A percentile compares a stretch with the other conserved stretches of the same genome.
Evolutionary conservation across 2,329 filamentous ascomycete genomes (phyloP).

Genomic region (Hypoxylon sp.): DNA sequence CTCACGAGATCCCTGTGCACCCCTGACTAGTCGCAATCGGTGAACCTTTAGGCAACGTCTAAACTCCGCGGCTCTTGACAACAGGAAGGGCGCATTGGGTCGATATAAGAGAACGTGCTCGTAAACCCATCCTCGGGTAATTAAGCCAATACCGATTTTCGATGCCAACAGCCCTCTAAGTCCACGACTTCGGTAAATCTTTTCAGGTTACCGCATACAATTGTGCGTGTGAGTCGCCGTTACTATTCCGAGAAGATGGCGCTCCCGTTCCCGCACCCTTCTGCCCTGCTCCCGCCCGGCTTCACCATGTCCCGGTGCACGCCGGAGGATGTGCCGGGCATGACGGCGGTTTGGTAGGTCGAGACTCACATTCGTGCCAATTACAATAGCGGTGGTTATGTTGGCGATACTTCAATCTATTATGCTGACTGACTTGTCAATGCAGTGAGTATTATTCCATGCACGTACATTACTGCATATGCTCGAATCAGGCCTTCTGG

Average conservation of each 20-base stretch:
- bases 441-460: constrained; percentile 15
- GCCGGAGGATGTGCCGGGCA: constrained; percentile 46
- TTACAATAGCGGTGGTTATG: not conserved
- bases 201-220: not conserved
- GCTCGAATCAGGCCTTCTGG: not conserved
- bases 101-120: not conserved
- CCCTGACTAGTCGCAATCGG: not conserved
- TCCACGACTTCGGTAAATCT: not conserved
- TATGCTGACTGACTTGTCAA: constrained; percentile 1
- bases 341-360: constrained; percentile 49
- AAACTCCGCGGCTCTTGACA: not conserved
- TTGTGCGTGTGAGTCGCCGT: not conserved
- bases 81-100: not conserved
- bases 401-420: not conserved
- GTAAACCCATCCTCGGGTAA: not conserved
- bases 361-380: not conserved
- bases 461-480: not conserved
- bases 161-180: not conserved
- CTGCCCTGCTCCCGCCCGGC: constrained; percentile 41
- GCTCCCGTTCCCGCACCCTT: constrained; percentile 42
- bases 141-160: not conserved
- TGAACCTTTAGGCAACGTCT: not conserved
- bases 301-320: constrained; percentile 47
- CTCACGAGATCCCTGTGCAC: constrained; percentile 1
- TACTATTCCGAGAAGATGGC: constrained; percentile 24